Evolutionary conservation across 306 rosid species (phyloP).

Genomic region (Notholithocarpus densiflorus): DNA sequence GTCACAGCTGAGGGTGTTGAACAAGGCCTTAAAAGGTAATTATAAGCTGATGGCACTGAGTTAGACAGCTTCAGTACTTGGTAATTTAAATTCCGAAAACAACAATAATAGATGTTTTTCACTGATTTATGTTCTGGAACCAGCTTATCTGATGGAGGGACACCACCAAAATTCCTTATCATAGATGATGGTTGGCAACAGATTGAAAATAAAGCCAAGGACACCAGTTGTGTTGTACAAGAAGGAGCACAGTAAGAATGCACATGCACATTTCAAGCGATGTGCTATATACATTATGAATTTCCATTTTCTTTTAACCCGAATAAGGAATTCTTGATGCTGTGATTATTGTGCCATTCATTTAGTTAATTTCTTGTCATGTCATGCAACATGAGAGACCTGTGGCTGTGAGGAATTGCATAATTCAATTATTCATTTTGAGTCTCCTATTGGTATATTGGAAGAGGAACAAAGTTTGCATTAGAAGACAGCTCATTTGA

Average conservation of each 20-base stretch:
- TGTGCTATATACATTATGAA: background rate
- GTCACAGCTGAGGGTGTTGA: conserved; percentile 96
- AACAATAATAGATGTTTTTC: background rate
- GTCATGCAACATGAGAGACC: background rate
- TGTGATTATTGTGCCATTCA: background rate
- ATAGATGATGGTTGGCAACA: conserved; percentile 99
- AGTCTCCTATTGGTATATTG: too few relatives aligned
- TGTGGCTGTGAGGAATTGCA: background rate
- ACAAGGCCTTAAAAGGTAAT: conserved; percentile 81
- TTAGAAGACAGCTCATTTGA: background rate
- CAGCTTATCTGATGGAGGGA: conserved; percentile 82
- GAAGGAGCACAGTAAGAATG: conserved; percentile 94
- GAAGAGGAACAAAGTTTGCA: background rate
- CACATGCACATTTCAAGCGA: background rate
- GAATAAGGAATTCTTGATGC: background rate
- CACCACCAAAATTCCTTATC: conserved; percentile 83
- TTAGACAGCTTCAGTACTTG: background rate
- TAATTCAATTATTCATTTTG: background rate
- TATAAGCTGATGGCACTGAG: background rate
- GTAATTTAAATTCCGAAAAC: background rate
- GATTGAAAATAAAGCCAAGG: conserved; percentile 71
- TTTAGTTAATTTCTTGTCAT: background rate
- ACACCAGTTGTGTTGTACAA: conserved; percentile 55
- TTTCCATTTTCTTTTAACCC: background rate
- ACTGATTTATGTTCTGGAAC: conserved; percentile 22